Percentiles rank a stretch among this genome's conserved stretches.
Evolutionary conservation across 108 stramenopile genomes (phyloP).

Genomic region (Cyclotella choctawhatcheeana): DNA sequence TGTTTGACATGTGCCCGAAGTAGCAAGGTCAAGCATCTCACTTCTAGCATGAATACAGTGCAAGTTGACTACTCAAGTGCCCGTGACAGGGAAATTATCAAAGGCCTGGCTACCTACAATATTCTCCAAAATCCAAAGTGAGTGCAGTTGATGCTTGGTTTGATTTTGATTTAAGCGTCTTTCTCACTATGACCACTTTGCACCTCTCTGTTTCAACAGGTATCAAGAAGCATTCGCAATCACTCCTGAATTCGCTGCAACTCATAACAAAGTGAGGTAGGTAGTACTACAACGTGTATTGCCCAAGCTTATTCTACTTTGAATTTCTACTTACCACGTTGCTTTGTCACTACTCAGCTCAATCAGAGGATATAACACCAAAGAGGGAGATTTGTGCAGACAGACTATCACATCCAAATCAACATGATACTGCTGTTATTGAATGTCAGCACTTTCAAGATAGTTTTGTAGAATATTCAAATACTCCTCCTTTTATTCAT

Average conservation of each 20-base stretch:
- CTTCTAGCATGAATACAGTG: conserved; percentile 55
- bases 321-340: background rate
- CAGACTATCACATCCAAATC: too few relatives aligned
- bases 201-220: background rate
- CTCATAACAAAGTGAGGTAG: conserved; percentile 47
- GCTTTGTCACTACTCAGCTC: conserved; percentile 18
- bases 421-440: too few relatives aligned
- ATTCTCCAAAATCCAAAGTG: conserved; percentile 62
- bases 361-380: conserved; percentile 48
- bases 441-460: too few relatives aligned
- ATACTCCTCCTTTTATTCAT: too few relatives aligned
- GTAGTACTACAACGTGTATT: background rate
- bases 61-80: conserved; percentile 56
- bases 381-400: conserved; percentile 38
- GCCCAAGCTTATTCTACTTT: background rate
- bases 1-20: conserved; percentile 54
- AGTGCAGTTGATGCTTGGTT: conserved; percentile 1
- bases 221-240: conserved; percentile 61
- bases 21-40: conserved; percentile 39
- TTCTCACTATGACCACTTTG: background rate
- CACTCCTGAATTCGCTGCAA: conserved; percentile 53
- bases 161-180: background rate
- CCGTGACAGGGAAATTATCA: conserved; percentile 55
- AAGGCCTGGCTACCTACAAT: conserved; percentile 57
- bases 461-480: too few relatives aligned